Evolutionary conservation across 1,284 basidiomycete species (phyloP), one percentile per base, ranked within the genome.

Genomic region (Pisolithus thermaeus): DNA sequence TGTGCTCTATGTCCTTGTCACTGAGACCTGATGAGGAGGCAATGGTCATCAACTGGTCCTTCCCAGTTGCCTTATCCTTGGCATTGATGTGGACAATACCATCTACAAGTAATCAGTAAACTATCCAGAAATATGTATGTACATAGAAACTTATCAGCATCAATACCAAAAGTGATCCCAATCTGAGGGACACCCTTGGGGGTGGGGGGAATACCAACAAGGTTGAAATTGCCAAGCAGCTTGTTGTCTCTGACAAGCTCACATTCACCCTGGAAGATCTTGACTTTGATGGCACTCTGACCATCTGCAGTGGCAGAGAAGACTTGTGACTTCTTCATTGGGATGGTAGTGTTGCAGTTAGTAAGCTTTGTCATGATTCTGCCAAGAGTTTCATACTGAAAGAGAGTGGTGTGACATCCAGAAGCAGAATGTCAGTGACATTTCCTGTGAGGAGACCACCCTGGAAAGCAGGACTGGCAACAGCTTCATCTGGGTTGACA

Each of bases 291-390:
- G 36, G 93, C 92, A 36, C 88, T 96, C 76, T 96, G 97, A 57
- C 92, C 87, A 96, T 92, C 54, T 92, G 96, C 95, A 23, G 96
- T 99, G 22, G 96, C 5, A 98, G 82, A 98, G 23, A 99, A 51
- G 23, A 90, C 89, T 71, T 98, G 95, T 3, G 91, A 94, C 84
- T 99, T 98, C 83, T 98, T 99, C 66, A 94, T 98, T 20, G 96
- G 96, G 73, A 98, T 98, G 56, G 96, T 98, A n/a, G 96, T 99
- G 79, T 99, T 99, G 58, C 96, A 88, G 70, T 84, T 88, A 73
- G 95, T 94, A 48, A 93, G 80, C 70, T 90, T 90, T 57, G 96
- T 98, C 5, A 98, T 97, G 73, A 98, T 97, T 70, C 96, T 95
- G 64, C 96, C 96, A 55, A 97, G 90, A 7, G 96, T 98, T 76